Conservation (phyloP, 2,329 filamentous ascomycete species). For the Colletotrichum acutatum region DNA sequence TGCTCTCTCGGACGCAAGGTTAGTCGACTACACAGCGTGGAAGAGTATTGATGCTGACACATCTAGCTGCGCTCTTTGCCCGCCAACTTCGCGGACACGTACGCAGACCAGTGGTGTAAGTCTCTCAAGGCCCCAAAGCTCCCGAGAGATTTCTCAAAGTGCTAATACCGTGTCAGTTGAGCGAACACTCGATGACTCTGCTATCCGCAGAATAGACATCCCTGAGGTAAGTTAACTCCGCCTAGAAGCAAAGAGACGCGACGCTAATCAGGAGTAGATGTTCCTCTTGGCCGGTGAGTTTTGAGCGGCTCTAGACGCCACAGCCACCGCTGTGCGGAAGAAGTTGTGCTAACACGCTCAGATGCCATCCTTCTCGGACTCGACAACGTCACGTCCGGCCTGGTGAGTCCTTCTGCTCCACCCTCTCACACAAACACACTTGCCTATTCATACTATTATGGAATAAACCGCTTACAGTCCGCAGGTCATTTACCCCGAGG, state of each 20-base stretch:
- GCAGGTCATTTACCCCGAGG: constrained; percentile 77
- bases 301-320: neutral
- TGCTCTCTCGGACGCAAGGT: constrained; percentile 41
- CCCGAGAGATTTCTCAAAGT: neutral
- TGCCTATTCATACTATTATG: neutral
- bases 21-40: constrained; percentile 39
- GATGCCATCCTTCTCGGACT: constrained; percentile 63
- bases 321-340: neutral
- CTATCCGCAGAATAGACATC: constrained; percentile 74
- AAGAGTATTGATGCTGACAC: constrained; percentile 29
- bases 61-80: constrained; percentile 39
- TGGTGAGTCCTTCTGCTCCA: neutral
- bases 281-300: constrained; percentile 64
- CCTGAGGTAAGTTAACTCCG: constrained; percentile 52
- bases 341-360: constrained; percentile 41
- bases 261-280: constrained; percentile 48
- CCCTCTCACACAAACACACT: no score
- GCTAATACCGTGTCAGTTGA: constrained; percentile 45
- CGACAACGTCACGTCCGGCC: constrained; percentile 3
- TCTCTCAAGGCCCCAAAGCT: neutral
- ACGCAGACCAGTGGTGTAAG: constrained; percentile 58
- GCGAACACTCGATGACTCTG: constrained; percentile 80
- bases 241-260: neutral
- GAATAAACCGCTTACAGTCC: neutral
- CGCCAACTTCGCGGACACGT: constrained; percentile 49